Conservation (phyloP, 305 asterid species). For the Fraxinus sp. region DNA sequence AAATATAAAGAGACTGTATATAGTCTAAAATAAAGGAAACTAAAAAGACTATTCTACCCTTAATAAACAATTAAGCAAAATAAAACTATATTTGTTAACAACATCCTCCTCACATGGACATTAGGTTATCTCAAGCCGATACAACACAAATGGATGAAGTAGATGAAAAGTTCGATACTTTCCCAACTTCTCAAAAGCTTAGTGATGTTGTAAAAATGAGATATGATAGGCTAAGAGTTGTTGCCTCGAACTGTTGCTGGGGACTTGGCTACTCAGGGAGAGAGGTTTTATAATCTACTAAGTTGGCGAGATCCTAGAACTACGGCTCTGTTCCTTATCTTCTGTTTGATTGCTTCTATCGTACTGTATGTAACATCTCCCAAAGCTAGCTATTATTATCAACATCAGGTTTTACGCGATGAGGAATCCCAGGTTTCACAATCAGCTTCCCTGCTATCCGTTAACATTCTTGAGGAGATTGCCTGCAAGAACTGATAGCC, state of each 20-base stretch:
- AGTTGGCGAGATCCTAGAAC: constrained; percentile 90
- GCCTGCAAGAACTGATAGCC: constrained; percentile 72
- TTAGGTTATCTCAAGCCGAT: constrained; percentile 68
- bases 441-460: constrained; percentile 52
- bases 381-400: constrained; percentile 30
- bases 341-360: constrained; percentile 51
- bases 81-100: no score
- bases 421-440: constrained; percentile 78
- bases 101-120: constrained; percentile 83
- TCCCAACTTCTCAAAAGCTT: constrained; percentile 56
- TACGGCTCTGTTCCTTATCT: constrained; percentile 58
- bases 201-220: constrained; percentile 54
- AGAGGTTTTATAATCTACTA: constrained; percentile 60
- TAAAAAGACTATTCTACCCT: no score
- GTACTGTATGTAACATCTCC: constrained; percentile 46
- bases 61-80: no score
- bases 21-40: no score
- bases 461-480: constrained; percentile 73
- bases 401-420: constrained; percentile 45
- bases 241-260: constrained; percentile 61
- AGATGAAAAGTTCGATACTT: constrained; percentile 77
- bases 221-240: constrained; percentile 63
- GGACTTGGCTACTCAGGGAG: constrained; percentile 79
- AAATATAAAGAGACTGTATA: no score
- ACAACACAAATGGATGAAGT: constrained; percentile 50